Evolutionary conservation across 768 basidiomycete genomes (phyloP).

Genomic region (Leucocoprinus sp.): DNA sequence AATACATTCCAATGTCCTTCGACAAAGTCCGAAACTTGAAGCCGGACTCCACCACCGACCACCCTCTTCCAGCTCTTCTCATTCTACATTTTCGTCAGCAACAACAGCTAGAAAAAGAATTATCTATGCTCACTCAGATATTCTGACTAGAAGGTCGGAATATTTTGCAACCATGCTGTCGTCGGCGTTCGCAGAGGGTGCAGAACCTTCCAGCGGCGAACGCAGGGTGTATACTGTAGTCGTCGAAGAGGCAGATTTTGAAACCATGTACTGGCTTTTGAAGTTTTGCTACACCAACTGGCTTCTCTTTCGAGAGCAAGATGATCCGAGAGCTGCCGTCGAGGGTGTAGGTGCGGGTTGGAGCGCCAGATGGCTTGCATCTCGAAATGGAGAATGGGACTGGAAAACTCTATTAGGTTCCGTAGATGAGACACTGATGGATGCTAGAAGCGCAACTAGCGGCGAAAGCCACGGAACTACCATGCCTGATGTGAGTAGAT

Average conservation of each 20-base stretch:
- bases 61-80: constrained; percentile 34
- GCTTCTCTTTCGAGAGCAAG: constrained; percentile 59
- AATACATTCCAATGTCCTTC: constrained; percentile 14
- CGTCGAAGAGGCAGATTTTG: constrained; percentile 74
- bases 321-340: constrained; percentile 61
- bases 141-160: constrained; percentile 64
- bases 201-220: constrained; percentile 31
- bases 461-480: constrained; percentile 34
- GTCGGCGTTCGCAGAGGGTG: constrained; percentile 61
- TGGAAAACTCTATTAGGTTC: constrained; percentile 67
- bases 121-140: constrained; percentile 75
- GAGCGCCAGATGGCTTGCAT: constrained; percentile 49
- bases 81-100: constrained; percentile 32
- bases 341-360: constrained; percentile 62
- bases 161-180: constrained; percentile 72
- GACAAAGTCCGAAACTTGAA: constrained; percentile 3
- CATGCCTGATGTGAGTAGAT: constrained; percentile 20
- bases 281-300: constrained; percentile 74
- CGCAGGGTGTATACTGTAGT: constrained; percentile 55
- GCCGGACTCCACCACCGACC: constrained; percentile 20
- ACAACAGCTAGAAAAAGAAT: constrained; percentile 60
- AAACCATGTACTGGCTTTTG: constrained; percentile 71
- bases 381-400: constrained; percentile 52
- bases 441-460: constrained; percentile 43
- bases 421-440: constrained; percentile 27